phyloP scores from a whole-genome alignment of 2,329 filamentous ascomycete genomes.

The Aspergillus sp. region DNA sequence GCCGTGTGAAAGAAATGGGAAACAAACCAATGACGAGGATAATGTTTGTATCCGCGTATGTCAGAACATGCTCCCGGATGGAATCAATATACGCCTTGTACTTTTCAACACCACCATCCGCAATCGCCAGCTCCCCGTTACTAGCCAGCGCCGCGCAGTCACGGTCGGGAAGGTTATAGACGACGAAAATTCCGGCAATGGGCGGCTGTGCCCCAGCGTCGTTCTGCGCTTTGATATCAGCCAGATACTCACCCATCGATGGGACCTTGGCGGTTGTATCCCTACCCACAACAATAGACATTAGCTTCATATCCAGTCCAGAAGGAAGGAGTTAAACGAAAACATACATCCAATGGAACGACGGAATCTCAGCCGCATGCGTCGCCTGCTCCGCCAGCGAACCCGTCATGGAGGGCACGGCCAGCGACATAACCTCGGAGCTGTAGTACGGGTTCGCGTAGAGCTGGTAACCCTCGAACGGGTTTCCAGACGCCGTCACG shows the following conservation, averaged over 20 bases:
- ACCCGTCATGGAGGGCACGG: constrained; percentile 65
- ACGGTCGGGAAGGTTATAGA: constrained; percentile 67
- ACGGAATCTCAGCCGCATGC: constrained; percentile 55
- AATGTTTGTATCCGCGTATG: constrained; percentile 58
- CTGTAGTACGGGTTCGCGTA: constrained; percentile 60
- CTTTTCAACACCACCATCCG: constrained; percentile 54
- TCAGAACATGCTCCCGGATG: constrained; percentile 58
- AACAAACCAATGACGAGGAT: constrained; percentile 55
- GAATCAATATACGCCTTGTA: constrained; percentile 61
- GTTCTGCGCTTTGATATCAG: constrained; percentile 54
- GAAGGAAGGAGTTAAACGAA: neutral
- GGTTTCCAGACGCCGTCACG: constrained; percentile 51
- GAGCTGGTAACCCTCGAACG: constrained; percentile 54
- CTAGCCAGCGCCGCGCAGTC: constrained; percentile 67
- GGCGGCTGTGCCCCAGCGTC: constrained; percentile 53
- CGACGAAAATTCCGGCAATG: constrained; percentile 59
- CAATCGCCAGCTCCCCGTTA: constrained; percentile 65
- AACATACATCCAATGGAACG: constrained; percentile 58
- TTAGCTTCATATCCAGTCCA: neutral
- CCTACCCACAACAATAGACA: constrained; percentile 21
- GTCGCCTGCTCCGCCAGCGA: constrained; percentile 57
- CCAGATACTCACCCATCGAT: constrained; percentile 52
- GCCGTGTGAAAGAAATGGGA: neutral
- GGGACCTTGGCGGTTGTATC: constrained; percentile 57
- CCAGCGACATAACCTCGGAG: constrained; percentile 57